Base-by-base conservation (phyloP, 306 rosid genomes). In the Oxytropis ochrocephala region DNA sequence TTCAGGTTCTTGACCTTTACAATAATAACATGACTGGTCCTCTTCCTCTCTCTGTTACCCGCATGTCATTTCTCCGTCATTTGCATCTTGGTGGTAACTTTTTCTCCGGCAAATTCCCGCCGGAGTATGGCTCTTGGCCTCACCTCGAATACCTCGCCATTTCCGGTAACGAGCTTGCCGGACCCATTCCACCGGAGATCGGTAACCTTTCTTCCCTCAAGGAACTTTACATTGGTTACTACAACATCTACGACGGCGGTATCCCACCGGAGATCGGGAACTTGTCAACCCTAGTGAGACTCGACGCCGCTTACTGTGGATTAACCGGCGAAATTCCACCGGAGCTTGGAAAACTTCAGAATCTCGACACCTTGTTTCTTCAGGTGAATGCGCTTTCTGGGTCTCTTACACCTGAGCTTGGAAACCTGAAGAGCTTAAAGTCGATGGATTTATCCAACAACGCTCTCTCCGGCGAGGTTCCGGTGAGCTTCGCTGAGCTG, bases 381-480 rank as follows among this genome's bases (percentile, higher is more conserved):
- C 98, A 93, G 63, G 98, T 93, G 76, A 93, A 93, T 76, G 91
- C 82, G 1, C 92, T 93, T 16, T 79, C 94, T 0, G 97, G 98
- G 49, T 64, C 94, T 7, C 76, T 93, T 42, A 86, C 95, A 1
- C 67, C 82, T 2, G 87, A 86, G 75, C 87, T 93, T 0, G 98
- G 98, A 12, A 63, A 2, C 48, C 74, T 93, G 18, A 85, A 76
- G 49, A 84, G 84, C 72, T 58, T 90, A 56, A 90, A 90, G 46
- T 93, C 97, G 4, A 85, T 93, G 97, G 98, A 93, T 78, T 83
- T 93, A 41, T 90, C 97, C 3, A 93, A 93, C 82, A 90, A 93
- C 30, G 52, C 79, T 43, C 80, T 90, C 49, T 17, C 83, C 1
- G 97, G 98, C 14, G 94, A 90, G 79, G 82, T 93, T 75, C 98